phyloP scores from a whole-genome alignment of 2,329 filamentous ascomycete genomes.

The Monilinia aucupariae region DNA sequence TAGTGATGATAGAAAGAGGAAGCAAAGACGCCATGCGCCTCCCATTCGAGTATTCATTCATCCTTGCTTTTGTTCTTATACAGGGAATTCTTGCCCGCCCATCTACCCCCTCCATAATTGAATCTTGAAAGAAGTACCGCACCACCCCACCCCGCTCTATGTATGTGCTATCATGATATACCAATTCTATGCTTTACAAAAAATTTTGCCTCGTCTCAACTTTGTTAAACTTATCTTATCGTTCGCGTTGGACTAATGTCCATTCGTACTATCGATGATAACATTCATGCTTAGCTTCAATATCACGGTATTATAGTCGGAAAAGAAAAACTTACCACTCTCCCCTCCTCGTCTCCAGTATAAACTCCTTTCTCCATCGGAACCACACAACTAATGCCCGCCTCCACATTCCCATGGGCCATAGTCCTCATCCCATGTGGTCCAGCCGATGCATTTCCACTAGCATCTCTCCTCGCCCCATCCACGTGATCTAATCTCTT shows the following conservation, averaged over 20 bases:
- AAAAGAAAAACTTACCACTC: slow-evolving; percentile 59
- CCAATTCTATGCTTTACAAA: background rate
- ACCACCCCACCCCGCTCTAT: background rate
- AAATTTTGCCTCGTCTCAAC: background rate
- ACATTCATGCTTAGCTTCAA: slow-evolving; percentile 14
- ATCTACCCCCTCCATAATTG: background rate
- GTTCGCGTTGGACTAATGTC: slow-evolving; percentile 49
- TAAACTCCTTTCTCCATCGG: slow-evolving; percentile 81
- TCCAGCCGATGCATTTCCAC: slow-evolving; percentile 39
- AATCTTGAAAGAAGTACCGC: background rate
- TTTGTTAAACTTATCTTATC: slow-evolving; percentile 5
- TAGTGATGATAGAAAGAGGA: background rate
- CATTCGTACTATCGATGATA: slow-evolving; percentile 28
- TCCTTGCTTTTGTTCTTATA: background rate
- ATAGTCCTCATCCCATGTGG: slow-evolving; percentile 23
- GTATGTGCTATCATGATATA: slow-evolving; percentile 2
- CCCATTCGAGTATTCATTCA: background rate
- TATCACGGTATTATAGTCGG: background rate
- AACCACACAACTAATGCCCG: slow-evolving; percentile 78
- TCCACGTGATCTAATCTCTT: slow-evolving; percentile 79
- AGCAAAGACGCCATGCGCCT: slow-evolving; percentile 5
- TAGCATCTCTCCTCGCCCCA: slow-evolving; percentile 45
- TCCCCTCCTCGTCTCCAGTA: slow-evolving; percentile 87
- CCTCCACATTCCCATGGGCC: slow-evolving; percentile 44
- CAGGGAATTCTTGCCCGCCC: too few species aligned